phyloP scores from a whole-genome alignment of 805 yeast species.

The Candida bentonensis region DNA sequence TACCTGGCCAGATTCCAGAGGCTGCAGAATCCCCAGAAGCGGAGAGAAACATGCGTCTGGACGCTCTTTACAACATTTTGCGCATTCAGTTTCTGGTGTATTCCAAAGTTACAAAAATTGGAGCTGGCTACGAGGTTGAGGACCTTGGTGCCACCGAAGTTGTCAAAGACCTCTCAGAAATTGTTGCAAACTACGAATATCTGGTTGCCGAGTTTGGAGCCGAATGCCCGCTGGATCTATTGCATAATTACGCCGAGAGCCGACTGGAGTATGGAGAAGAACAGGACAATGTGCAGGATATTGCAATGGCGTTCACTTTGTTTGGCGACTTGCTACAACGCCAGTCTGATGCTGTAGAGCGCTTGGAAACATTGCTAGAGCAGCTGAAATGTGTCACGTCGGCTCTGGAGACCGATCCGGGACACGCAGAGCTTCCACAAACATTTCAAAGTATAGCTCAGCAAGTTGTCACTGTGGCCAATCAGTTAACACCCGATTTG shows the following conservation, averaged over 20 bases:
- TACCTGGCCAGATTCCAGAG: background rate
- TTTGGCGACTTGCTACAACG: conserved; percentile 8
- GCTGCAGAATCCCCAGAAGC: background rate
- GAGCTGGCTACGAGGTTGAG: conserved; percentile 5
- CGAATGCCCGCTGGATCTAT: conserved; percentile 6
- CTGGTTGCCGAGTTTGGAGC: conserved; percentile 2
- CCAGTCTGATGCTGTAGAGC: conserved; percentile 7
- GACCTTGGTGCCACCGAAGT: conserved; percentile 2
- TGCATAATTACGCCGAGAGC: conserved; percentile 14
- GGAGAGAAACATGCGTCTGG: conserved; percentile 15
- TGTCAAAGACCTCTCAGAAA: conserved; percentile 4
- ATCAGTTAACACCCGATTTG: background rate
- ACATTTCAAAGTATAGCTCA: conserved; percentile 4
- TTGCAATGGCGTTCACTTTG: conserved; percentile 6
- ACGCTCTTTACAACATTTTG: conserved; percentile 44
- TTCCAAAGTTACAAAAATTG: conserved; percentile 28
- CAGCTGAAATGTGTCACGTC: conserved; percentile 1
- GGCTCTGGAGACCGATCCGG: background rate
- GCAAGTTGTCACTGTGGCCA: conserved; percentile 3
- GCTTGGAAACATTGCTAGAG: conserved; percentile 4
- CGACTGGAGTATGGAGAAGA: conserved; percentile 14
- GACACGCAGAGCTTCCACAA: background rate
- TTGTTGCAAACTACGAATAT: conserved; percentile 5
- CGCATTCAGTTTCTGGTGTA: conserved; percentile 48
- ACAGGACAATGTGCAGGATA: conserved; percentile 3